A percentile compares a stretch with the other conserved stretches of the same genome.
Evolutionary conservation across 2,329 filamentous ascomycete species (phyloP).

Genomic region (Grosmannia clavigera): DNA sequence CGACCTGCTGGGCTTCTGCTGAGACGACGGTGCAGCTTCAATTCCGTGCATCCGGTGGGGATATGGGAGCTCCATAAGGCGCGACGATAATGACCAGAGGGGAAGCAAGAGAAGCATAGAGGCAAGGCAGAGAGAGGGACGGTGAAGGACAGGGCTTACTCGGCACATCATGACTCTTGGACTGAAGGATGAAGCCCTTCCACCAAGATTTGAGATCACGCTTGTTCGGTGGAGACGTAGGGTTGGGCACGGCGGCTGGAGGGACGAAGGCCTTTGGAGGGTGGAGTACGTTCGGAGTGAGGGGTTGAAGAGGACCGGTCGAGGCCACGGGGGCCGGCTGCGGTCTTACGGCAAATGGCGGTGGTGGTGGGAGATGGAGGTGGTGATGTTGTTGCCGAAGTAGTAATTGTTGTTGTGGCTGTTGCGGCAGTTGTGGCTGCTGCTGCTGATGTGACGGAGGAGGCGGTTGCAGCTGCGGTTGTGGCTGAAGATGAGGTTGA

Average conservation of each 20-base stretch:
- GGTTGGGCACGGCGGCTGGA: slow-evolving; percentile 21
- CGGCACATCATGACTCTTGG: slow-evolving; percentile 37
- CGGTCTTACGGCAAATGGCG: neutral
- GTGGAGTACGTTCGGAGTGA: slow-evolving; percentile 6
- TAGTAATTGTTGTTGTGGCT: neutral
- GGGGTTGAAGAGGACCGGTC: slow-evolving; percentile 2
- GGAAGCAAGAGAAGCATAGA: neutral
- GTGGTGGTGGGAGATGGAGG: neutral
- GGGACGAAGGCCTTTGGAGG: neutral
- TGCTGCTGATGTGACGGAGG: slow-evolving; percentile 7
- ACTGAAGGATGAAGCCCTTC: slow-evolving; percentile 77
- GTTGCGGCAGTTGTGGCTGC: neutral
- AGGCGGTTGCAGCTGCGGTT: neutral
- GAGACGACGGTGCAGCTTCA: no score
- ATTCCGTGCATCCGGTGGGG: no score
- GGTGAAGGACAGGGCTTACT: slow-evolving; percentile 7
- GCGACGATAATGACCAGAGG: neutral
- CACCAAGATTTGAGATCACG: slow-evolving; percentile 92
- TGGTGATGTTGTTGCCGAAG: neutral
- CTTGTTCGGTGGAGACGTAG: slow-evolving; percentile 65
- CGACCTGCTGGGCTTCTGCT: neutral
- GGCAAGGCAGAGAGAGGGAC: neutral
- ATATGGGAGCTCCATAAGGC: no score
- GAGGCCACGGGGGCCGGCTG: neutral
- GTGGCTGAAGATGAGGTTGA: slow-evolving; percentile 1